phyloP scores from a whole-genome alignment of 257 asterid genomes.

The Solanum arcanum region DNA sequence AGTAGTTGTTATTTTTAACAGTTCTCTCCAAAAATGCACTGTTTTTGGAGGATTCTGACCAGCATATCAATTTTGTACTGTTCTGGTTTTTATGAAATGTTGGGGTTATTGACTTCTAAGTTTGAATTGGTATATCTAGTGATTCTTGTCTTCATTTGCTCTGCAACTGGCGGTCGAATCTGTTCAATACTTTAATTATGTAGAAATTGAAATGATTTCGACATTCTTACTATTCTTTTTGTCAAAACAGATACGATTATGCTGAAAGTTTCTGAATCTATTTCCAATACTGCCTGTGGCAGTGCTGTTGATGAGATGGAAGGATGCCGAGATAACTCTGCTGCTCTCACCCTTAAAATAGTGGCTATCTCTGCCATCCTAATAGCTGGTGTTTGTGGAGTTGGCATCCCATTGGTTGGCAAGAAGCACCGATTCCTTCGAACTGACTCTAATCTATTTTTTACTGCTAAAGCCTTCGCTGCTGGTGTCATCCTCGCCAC shows the following conservation, averaged over 20 bases:
- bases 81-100: background rate
- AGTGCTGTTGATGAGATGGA: constrained; percentile 17
- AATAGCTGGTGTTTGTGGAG: constrained; percentile 67
- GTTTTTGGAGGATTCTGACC: background rate
- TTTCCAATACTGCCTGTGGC: constrained; percentile 45
- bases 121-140: background rate
- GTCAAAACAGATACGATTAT: constrained; percentile 37
- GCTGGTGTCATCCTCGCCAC: constrained; percentile 98
- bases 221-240: constrained; percentile 8
- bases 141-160: background rate
- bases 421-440: constrained; percentile 59
- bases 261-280: constrained; percentile 43
- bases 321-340: constrained; percentile 52
- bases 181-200: background rate
- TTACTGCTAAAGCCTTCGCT: constrained; percentile 83
- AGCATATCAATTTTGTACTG: background rate
- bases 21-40: background rate
- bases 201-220: background rate
- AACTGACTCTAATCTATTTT: constrained; percentile 71
- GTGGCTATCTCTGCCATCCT: constrained; percentile 70
- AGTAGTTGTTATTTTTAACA: background rate
- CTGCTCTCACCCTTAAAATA: constrained; percentile 54
- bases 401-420: constrained; percentile 73
- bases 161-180: background rate
- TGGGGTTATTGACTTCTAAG: background rate